These are phyloP conservation scores for Solanum hybrid DNA, from an alignment of 305 asterid species.

Conservation along the genomic window DNA sequence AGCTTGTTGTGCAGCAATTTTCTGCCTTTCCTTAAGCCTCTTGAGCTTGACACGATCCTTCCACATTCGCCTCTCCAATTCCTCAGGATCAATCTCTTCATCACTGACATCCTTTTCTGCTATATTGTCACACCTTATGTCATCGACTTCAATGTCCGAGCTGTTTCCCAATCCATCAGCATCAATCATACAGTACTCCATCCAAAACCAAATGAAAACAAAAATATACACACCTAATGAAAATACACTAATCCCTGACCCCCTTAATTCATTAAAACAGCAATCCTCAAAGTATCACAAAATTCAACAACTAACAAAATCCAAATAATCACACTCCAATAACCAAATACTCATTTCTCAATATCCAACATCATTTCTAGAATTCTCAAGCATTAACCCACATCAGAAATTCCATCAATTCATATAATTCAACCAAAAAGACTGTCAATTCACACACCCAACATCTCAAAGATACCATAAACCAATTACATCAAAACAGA, in stretches of 20 bases:
- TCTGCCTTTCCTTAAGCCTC: slow-evolving; percentile 57
- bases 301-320: neutral
- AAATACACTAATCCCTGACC: neutral
- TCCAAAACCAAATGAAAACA: neutral
- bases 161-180: slow-evolving; percentile 20
- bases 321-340: neutral
- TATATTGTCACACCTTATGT: slow-evolving; percentile 30
- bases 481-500: neutral
- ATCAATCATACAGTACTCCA: slow-evolving; percentile 7
- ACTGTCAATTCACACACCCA: neutral
- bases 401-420: neutral
- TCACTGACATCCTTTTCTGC: slow-evolving; percentile 69
- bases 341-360: neutral
- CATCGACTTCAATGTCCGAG: slow-evolving; percentile 40
- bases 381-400: neutral
- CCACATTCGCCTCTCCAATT: slow-evolving; percentile 72
- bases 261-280: neutral
- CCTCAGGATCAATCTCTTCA: slow-evolving; percentile 61
- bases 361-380: neutral
- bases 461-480: neutral
- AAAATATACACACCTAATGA: neutral
- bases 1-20: slow-evolving; percentile 45
- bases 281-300: neutral
- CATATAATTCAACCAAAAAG: neutral
- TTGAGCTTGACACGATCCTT: slow-evolving; percentile 60